Conservation (phyloP, 306 rosid genomes). For the Geum urbanum region DNA sequence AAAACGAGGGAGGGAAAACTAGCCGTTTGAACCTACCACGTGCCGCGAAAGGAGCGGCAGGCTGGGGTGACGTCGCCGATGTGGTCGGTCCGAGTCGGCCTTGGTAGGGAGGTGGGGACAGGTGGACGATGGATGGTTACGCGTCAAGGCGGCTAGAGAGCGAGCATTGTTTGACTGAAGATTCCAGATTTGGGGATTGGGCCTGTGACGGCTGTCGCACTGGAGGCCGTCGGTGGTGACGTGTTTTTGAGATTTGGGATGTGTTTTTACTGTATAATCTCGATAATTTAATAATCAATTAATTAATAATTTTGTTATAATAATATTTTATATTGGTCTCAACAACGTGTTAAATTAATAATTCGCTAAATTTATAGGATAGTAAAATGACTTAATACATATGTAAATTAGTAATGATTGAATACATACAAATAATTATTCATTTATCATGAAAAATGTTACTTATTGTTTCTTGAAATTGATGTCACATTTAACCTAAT, state of each 20-base stretch:
- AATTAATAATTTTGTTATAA: no score
- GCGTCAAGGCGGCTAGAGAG: background rate
- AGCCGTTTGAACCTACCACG: slow-evolving; percentile 73
- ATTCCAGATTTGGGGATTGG: background rate
- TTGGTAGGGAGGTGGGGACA: slow-evolving; percentile 6
- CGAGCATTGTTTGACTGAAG: slow-evolving; percentile 10
- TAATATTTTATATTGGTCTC: no score
- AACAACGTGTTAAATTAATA: no score
- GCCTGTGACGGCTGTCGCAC: slow-evolving; percentile 1
- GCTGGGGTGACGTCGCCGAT: slow-evolving; percentile 42
- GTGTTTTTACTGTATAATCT: no score
- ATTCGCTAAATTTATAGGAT: no score
- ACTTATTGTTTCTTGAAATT: no score
- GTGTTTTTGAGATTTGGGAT: background rate
- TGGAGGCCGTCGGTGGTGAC: background rate
- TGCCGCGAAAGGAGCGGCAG: slow-evolving; percentile 22
- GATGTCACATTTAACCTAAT: no score
- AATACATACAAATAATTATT: no score
- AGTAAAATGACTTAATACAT: no score
- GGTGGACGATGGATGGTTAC: background rate
- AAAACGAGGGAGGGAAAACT: slow-evolving; percentile 29
- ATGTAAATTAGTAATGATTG: no score
- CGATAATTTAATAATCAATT: no score
- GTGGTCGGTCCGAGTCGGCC: slow-evolving; percentile 59
- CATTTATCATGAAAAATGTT: no score